phyloP scores from a whole-genome alignment of 371 early-diverging fungal species.

The Rhizopus microsporus region DNA sequence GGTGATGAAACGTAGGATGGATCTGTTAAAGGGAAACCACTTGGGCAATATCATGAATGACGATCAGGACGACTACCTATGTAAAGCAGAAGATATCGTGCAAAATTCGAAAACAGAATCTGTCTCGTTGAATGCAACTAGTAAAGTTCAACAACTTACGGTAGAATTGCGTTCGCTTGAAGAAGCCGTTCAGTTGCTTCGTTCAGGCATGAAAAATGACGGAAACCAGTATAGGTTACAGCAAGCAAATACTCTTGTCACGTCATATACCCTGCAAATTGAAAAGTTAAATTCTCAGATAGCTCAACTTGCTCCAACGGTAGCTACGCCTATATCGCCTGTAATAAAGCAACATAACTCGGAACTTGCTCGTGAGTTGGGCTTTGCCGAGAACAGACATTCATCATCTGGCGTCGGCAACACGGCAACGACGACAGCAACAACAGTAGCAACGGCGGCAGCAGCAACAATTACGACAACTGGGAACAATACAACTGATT shows the following conservation, averaged over 20 bases:
- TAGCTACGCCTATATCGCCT: conserved; percentile 39
- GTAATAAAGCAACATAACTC: conserved; percentile 31
- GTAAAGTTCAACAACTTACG: conserved; percentile 26
- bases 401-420: background rate
- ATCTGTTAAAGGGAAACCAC: conserved; percentile 41
- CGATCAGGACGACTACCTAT: conserved; percentile 16
- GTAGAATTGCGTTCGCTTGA: conserved; percentile 55
- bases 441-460: background rate
- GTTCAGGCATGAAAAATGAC: conserved; percentile 65
- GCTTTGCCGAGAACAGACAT: conserved; percentile 22
- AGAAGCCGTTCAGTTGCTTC: conserved; percentile 61
- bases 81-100: conserved; percentile 36
- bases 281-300: conserved; percentile 45
- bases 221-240: conserved; percentile 55
- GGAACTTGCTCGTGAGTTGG: conserved; percentile 47
- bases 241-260: conserved; percentile 48
- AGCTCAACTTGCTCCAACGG: conserved; percentile 28
- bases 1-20: conserved; percentile 71
- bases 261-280: conserved; percentile 51
- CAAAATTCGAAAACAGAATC: conserved; percentile 25
- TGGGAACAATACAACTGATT: conserved; percentile 16
- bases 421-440: background rate
- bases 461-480: background rate
- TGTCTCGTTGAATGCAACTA: conserved; percentile 7
- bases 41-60: conserved; percentile 8